Percentiles rank a stretch among this genome's conserved stretches.
Evolutionary conservation across 2,329 filamentous ascomycete genomes (phyloP).

Genomic region (Alternaria arbusti): DNA sequence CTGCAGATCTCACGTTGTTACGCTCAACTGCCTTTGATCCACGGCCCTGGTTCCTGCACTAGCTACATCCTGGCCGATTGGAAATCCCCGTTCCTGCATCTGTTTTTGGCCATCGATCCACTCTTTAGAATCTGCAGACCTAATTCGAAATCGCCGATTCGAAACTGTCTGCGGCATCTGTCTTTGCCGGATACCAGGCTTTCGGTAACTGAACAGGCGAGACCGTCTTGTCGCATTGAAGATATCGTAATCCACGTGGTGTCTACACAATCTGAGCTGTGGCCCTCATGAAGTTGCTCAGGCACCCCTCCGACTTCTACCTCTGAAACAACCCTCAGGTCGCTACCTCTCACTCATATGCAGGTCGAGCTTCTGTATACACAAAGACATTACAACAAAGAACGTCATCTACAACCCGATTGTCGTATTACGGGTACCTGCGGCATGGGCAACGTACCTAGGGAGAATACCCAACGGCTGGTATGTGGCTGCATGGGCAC

Average conservation of each 20-base stretch:
- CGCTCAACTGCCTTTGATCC: constrained; percentile 23
- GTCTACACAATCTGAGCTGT: neutral
- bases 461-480: constrained; percentile 22
- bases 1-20: neutral
- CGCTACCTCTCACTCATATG: neutral
- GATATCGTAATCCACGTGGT: neutral
- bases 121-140: constrained; percentile 7
- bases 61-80: constrained; percentile 15
- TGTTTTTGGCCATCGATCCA: constrained; percentile 1
- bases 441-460: constrained; percentile 18
- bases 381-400: constrained; percentile 15
- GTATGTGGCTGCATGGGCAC: constrained; percentile 35
- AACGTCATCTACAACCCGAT: constrained; percentile 12
- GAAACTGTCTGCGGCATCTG: constrained; percentile 33
- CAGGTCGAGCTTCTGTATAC: neutral
- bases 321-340: neutral
- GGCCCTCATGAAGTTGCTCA: neutral
- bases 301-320: neutral
- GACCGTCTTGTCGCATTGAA: constrained; percentile 15
- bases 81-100: constrained; percentile 5
- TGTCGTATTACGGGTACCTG: constrained; percentile 23
- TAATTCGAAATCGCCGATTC: constrained; percentile 18
- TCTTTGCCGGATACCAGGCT: constrained; percentile 21
- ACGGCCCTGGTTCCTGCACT: constrained; percentile 15
- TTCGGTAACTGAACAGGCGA: constrained; percentile 14